phyloP scores from a whole-genome alignment of 208 protist species.

The Trichomonas gallinae region DNA sequence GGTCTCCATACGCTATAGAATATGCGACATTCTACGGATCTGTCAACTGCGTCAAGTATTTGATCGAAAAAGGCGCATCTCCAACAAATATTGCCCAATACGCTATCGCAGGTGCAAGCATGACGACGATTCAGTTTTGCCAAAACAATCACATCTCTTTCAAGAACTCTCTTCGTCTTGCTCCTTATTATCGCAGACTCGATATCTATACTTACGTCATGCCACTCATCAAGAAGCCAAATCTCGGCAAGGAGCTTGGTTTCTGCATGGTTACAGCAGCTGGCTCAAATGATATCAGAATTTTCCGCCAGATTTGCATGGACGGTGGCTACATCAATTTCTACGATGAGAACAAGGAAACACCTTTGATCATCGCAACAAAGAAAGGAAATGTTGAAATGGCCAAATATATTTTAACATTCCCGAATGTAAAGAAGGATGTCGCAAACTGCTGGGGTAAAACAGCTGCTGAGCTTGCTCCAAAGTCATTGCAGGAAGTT shows the following conservation, averaged over 20 bases:
- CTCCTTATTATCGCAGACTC: background rate
- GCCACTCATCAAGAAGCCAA: background rate
- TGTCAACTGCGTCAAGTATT: background rate
- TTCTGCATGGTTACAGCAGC: background rate
- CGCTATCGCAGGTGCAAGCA: background rate
- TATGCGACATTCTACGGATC: background rate
- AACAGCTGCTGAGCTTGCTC: background rate
- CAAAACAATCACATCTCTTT: background rate
- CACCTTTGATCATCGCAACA: background rate
- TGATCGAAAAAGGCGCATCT: background rate
- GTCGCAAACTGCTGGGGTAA: background rate
- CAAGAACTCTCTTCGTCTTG: background rate
- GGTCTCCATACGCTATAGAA: background rate
- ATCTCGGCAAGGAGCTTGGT: background rate
- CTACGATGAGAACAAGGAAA: background rate
- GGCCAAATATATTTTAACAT: background rate
- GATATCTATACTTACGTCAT: background rate
- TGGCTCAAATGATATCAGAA: background rate
- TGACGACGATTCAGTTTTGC: background rate
- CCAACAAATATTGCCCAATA: background rate
- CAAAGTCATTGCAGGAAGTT: background rate
- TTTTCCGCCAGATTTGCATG: background rate
- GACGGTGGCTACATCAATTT: background rate
- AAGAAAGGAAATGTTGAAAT: background rate
- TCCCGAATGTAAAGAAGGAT: background rate